Conservation (phyloP, 2,329 filamentous ascomycete genomes). For the Diplodia mutila region DNA sequence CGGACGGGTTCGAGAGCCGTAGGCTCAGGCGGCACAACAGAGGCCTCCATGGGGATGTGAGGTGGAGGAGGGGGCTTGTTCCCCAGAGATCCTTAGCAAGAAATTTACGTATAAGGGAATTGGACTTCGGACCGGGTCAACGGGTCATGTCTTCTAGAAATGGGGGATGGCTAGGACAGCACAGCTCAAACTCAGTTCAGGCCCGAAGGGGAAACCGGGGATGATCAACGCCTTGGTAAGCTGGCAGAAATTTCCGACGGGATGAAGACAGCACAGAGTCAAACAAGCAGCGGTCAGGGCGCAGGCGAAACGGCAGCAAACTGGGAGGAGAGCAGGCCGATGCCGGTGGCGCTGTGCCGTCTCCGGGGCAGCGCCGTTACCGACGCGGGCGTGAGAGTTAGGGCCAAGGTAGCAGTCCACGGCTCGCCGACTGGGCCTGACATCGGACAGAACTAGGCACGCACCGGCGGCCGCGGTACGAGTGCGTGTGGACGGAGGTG, state of each 20-base stretch:
- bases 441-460: background rate
- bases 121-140: background rate
- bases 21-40: slow-evolving; percentile 22
- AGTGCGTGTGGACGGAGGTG: background rate
- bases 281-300: background rate
- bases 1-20: slow-evolving; percentile 16
- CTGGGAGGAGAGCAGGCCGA: background rate
- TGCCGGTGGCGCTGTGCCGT: slow-evolving; percentile 10
- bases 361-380: background rate
- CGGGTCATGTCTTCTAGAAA: slow-evolving; percentile 16
- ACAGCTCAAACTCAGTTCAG: background rate
- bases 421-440: background rate
- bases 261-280: background rate
- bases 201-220: slow-evolving; percentile 12
- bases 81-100: slow-evolving; percentile 1
- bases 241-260: background rate
- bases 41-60: slow-evolving; percentile 23
- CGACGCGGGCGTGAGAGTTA: background rate
- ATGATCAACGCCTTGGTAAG: background rate
- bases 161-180: slow-evolving; percentile 7
- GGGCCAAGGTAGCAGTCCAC: slow-evolving; percentile 1
- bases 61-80: background rate
- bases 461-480: slow-evolving; percentile 4
- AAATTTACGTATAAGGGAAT: slow-evolving; percentile 14
- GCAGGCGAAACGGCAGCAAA: background rate